Conservation (phyloP, 139 green algal species). For the Chlorella sp. region DNA sequence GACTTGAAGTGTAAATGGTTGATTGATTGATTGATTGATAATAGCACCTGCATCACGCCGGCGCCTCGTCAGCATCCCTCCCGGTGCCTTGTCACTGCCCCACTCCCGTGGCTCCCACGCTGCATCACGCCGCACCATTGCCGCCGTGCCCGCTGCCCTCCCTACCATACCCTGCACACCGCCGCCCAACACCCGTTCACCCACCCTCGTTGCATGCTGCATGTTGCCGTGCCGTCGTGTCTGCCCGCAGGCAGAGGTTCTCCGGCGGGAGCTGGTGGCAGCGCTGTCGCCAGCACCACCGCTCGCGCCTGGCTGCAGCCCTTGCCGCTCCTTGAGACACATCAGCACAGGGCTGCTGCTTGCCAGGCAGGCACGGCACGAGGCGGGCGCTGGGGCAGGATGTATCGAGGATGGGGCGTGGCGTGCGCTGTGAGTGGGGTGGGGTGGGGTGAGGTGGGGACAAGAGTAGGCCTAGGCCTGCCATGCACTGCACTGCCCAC, state of each 20-base stretch:
- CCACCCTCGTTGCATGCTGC: too few relatives aligned
- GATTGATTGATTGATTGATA: too few relatives aligned
- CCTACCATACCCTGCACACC: background rate
- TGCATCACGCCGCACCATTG: background rate
- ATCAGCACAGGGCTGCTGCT: background rate
- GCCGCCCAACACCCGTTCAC: background rate
- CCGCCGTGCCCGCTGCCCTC: too few relatives aligned
- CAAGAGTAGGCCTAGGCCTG: too few relatives aligned
- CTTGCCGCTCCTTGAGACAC: background rate
- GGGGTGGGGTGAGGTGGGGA: too few relatives aligned
- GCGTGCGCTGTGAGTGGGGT: background rate
- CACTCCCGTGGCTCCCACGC: background rate
- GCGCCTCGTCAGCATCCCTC: too few relatives aligned
- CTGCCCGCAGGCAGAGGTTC: background rate
- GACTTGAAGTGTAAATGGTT: too few relatives aligned
- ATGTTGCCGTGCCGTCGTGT: too few relatives aligned
- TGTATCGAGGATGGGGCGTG: background rate
- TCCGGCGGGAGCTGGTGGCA: background rate
- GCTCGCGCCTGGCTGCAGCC: background rate
- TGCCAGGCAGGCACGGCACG: background rate
- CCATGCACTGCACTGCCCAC: too few relatives aligned
- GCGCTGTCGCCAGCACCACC: background rate
- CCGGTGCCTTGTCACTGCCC: background rate
- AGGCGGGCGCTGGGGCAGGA: background rate
- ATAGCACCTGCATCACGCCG: too few relatives aligned